These are phyloP conservation scores for Tardiomyces blankii DNA, from an alignment of 1,139 yeast species.

Conservation along the genomic window DNA sequence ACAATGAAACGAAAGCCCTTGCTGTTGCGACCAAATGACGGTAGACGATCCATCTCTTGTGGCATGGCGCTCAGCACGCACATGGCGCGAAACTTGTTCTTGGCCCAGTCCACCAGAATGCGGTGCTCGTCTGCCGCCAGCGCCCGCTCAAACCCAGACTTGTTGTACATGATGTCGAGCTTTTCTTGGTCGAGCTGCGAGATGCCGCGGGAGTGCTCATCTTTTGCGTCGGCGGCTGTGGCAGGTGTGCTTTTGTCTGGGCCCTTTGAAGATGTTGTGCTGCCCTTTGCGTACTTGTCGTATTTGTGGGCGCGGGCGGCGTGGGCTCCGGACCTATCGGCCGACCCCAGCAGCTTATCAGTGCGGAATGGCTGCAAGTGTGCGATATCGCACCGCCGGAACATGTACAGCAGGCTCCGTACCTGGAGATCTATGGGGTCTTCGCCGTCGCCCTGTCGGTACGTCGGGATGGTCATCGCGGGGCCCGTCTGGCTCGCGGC, in stretches of 20 bases:
- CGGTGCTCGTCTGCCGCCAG: conserved; percentile 46
- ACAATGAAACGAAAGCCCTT: conserved; percentile 33
- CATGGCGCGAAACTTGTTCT: conserved; percentile 51
- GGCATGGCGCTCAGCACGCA: conserved; percentile 45
- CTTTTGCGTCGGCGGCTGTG: background rate
- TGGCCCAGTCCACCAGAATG: conserved; percentile 50
- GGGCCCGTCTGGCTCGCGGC: conserved; percentile 6
- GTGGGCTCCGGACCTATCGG: conserved; percentile 15
- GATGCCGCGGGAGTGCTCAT: background rate
- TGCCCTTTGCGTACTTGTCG: background rate
- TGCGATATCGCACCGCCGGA: conserved; percentile 40
- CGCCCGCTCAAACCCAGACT: conserved; percentile 31
- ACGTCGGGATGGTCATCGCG: conserved; percentile 33
- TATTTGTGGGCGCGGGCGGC: conserved; percentile 1
- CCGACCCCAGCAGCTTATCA: conserved; percentile 10
- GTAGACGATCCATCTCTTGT: conserved; percentile 18
- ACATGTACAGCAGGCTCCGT: conserved; percentile 45
- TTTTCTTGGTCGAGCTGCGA: conserved; percentile 23
- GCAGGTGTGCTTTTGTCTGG: no score
- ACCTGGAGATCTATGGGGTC: conserved; percentile 52
- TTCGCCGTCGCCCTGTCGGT: conserved; percentile 35
- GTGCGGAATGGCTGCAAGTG: conserved; percentile 22
- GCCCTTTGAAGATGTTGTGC: no score
- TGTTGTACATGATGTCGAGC: conserved; percentile 45
- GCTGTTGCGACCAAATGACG: conserved; percentile 1